phyloP scores from a whole-genome alignment of 2,329 filamentous ascomycete genomes.

The Cercospora nicotianae region DNA sequence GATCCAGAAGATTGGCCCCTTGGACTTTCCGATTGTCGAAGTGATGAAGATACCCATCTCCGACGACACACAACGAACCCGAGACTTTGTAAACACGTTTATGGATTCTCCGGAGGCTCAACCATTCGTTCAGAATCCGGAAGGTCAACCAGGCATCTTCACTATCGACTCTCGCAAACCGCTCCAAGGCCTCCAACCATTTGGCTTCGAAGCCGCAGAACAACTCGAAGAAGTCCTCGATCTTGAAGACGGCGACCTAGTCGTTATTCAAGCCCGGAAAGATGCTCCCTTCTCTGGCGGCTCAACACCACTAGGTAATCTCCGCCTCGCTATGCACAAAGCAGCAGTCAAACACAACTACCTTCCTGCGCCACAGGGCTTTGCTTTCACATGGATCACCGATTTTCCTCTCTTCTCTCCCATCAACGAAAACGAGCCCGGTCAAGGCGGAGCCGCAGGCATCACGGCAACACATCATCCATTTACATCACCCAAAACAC shows the following conservation, averaged over 20 bases:
- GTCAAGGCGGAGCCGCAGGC: conserved; percentile 78
- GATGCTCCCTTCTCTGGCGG: conserved; percentile 67
- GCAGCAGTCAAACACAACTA: conserved; percentile 64
- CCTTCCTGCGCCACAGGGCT: conserved; percentile 54
- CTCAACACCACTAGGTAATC: conserved; percentile 69
- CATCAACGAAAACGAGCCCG: conserved; percentile 62
- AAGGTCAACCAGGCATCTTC: conserved; percentile 78
- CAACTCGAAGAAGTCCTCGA: conserved; percentile 54
- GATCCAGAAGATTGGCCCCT: conserved; percentile 69
- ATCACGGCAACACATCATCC: conserved; percentile 90
- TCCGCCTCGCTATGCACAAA: conserved; percentile 70
- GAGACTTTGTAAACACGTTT: conserved; percentile 66
- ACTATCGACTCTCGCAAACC: conserved; percentile 73
- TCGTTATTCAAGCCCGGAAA: conserved; percentile 77
- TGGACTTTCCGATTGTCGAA: conserved; percentile 71
- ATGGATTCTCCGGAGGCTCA: conserved; percentile 64
- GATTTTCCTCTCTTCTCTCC: conserved; percentile 93
- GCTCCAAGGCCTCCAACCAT: conserved; percentile 70
- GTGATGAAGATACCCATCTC: conserved; percentile 66
- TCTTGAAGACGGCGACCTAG: conserved; percentile 70
- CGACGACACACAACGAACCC: conserved; percentile 54
- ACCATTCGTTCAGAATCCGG: conserved; percentile 65
- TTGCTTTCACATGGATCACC: conserved; percentile 78
- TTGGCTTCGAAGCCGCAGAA: conserved; percentile 71
- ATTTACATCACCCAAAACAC: conserved; percentile 80